Percentiles rank a stretch among this genome's conserved stretches.
Conservation (phyloP, 129 eudicot genomes). For the Chrysanthemum makinoi region DNA sequence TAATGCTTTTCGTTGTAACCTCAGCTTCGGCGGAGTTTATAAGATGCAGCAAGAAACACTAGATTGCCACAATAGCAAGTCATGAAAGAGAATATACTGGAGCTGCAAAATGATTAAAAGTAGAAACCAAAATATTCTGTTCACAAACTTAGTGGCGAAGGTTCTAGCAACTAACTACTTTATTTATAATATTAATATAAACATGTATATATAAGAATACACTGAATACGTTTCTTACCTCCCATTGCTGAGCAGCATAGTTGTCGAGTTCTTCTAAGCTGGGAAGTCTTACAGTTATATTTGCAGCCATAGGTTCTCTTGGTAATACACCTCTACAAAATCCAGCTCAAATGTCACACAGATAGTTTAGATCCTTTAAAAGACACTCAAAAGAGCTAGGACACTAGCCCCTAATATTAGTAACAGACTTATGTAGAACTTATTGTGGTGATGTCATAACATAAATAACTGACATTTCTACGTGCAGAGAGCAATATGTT, state of each 20-base stretch:
- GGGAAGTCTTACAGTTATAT: conserved; percentile 72
- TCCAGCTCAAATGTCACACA: conserved; percentile 25
- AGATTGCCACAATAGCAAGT: conserved; percentile 45
- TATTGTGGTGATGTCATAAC: neutral
- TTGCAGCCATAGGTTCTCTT: conserved; percentile 81
- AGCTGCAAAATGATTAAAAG: conserved; percentile 31
- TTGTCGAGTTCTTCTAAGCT: conserved; percentile 79
- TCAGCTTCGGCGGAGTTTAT: conserved; percentile 85
- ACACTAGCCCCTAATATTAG: too few species aligned
- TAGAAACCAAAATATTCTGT: conserved; percentile 21
- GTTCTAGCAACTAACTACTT: conserved; percentile 14
- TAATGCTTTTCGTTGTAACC: conserved; percentile 62
- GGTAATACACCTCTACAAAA: conserved; percentile 73
- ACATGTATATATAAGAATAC: conserved; percentile 15
- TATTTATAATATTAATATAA: conserved; percentile 5
- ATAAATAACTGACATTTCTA: neutral
- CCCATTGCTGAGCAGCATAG: conserved; percentile 87
- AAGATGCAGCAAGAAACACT: conserved; percentile 96
- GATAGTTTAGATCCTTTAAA: conserved; percentile 2
- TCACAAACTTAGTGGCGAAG: conserved; percentile 22
- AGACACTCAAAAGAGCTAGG: neutral
- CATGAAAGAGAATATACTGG: conserved; percentile 35
- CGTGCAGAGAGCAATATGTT: neutral
- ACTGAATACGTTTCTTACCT: conserved; percentile 47
- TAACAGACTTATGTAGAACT: neutral